Base-by-base conservation (phyloP, 371 early-diverging fungal species). In the Mortierella sp. region DNA sequence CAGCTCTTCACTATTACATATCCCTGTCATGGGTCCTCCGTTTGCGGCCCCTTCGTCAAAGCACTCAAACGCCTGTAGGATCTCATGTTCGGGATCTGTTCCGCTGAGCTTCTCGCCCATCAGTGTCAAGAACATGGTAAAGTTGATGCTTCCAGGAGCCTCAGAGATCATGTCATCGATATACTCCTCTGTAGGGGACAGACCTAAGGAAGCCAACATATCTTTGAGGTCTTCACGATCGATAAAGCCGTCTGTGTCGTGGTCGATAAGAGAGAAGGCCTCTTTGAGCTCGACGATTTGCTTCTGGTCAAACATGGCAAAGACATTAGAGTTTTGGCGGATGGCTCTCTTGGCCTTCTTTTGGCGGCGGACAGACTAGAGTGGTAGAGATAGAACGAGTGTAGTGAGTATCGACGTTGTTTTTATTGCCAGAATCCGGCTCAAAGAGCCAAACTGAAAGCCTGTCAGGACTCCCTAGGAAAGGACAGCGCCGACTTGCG, bases 311-410 rank as follows among this genome's bases (percentile, higher is more conserved):
- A 99, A 97, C 90, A 98, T 97, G 53, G 96, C 96, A 85, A 99
- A 99, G 26, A 99, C 98, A 82, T 99, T 99, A 25, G 98, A 97
- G 87, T 96, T 98, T 80, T 99, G 97, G 62, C 99, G 93, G 62
- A 90, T 91, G 60, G 94, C 91, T 50, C 96, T 88, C 86, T 94
- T 94, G 87, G 95, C 96, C 83, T 92, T 92, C 75, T 89, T 86
- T 66, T 83, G 84, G 47, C 80, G 64, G 30, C 83, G 74, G 70
- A 82, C 75, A 26, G 83, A 82, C 83, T 82, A 73, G 21, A 4
- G 2, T 30, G 37, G 37, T 37, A 9, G 37, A 3, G 37, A 37
- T 3, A 44, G 7, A 44, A n/a, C 11, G 15, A 26, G 29, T 7
- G 15, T 58, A 28, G n/a, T n/a, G 37, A 37, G 9, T 37, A 37